Conservation (phyloP, 1,284 basidiomycete species). For the Schizophyllum amplum region DNA sequence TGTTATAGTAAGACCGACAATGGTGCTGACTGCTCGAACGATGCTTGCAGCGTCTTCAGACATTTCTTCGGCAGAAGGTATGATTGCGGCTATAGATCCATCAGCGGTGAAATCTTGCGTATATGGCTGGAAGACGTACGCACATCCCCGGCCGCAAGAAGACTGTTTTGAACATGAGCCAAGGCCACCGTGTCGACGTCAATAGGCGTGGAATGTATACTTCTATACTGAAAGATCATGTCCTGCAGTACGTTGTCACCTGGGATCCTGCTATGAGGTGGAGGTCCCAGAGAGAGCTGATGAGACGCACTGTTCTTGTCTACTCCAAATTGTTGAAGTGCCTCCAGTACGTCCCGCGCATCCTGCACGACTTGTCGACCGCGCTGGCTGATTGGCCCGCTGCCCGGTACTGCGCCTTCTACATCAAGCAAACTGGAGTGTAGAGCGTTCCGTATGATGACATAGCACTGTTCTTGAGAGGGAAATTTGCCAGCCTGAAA, state of each 20-base stretch:
- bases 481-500: background rate
- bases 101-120: background rate
- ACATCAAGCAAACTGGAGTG: background rate
- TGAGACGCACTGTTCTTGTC: slow-evolving; percentile 50
- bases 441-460: background rate
- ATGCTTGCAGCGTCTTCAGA: slow-evolving; percentile 26
- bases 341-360: slow-evolving; percentile 27
- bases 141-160: slow-evolving; percentile 11
- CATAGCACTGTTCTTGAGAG: background rate
- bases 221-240: slow-evolving; percentile 25
- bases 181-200: slow-evolving; percentile 22
- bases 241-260: slow-evolving; percentile 41
- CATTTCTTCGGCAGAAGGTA: slow-evolving; percentile 21
- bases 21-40: slow-evolving; percentile 23
- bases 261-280: slow-evolving; percentile 13
- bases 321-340: slow-evolving; percentile 30
- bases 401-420: slow-evolving; percentile 3
- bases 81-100: background rate
- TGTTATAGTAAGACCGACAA: slow-evolving; percentile 29
- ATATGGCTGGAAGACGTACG: slow-evolving; percentile 14
- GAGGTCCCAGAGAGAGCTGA: background rate
- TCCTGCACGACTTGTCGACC: slow-evolving; percentile 23
- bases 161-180: slow-evolving; percentile 6
- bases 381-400: slow-evolving; percentile 24
- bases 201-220: slow-evolving; percentile 18